These are phyloP conservation scores for Skeletonema tropicum DNA, from an alignment of 108 stramenopile genomes.

Conservation along the genomic window DNA sequence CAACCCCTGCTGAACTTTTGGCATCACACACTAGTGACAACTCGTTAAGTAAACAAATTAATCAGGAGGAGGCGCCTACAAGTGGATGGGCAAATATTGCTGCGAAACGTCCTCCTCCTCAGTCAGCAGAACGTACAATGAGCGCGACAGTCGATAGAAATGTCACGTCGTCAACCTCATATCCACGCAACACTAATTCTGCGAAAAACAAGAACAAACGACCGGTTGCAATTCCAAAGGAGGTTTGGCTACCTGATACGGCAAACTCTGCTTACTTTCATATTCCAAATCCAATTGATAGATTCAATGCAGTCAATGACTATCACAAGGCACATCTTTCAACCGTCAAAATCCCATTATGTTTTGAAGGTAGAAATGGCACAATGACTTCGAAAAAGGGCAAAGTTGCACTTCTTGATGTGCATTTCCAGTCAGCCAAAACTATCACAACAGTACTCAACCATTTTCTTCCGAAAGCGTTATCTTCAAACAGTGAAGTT, in stretches of 20 bases:
- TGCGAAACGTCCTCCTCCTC: slow-evolving; percentile 37
- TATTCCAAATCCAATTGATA: slow-evolving; percentile 42
- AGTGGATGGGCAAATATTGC: slow-evolving; percentile 46
- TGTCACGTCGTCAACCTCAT: slow-evolving; percentile 5
- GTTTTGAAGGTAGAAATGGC: slow-evolving; percentile 22
- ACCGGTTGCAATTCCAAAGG: slow-evolving; percentile 41
- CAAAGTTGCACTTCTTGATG: slow-evolving; percentile 46
- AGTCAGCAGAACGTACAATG: not conserved
- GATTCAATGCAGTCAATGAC: slow-evolving; percentile 48
- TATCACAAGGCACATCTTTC: slow-evolving; percentile 43
- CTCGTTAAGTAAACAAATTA: not conserved
- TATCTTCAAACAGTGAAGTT: slow-evolving; percentile 38
- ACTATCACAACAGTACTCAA: slow-evolving; percentile 42
- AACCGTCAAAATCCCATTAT: slow-evolving; percentile 33
- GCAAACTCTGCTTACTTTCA: slow-evolving; percentile 48
- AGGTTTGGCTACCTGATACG: slow-evolving; percentile 48
- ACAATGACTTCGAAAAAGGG: slow-evolving; percentile 10
- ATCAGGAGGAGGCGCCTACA: not conserved
- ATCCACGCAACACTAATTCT: not conserved
- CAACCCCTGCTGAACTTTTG: slow-evolving; percentile 48
- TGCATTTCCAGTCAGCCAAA: slow-evolving; percentile 54
- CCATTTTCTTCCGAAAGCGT: slow-evolving; percentile 34
- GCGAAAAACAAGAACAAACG: slow-evolving; percentile 7
- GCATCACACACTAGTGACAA: slow-evolving; percentile 12
- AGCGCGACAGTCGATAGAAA: slow-evolving; percentile 1